A percentile compares a stretch with the other conserved stretches of the same genome.
Evolutionary conservation across 2,329 filamentous ascomycete genomes (phyloP).

Genomic region (Hymenoscyphus linearis): DNA sequence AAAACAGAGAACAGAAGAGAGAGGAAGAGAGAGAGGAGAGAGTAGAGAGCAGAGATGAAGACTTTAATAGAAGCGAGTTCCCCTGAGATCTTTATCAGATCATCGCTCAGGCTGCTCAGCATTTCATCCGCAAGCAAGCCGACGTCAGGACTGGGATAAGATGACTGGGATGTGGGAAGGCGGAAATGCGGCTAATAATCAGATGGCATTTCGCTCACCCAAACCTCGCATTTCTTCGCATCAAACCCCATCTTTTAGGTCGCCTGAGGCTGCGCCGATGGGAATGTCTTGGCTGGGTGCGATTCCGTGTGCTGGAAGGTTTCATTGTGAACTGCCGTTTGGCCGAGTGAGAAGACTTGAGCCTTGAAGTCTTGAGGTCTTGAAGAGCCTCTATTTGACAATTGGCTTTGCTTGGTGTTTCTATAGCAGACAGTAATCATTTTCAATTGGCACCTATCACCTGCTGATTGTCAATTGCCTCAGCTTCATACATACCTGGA

Average conservation of each 20-base stretch:
- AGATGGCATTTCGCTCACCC: neutral
- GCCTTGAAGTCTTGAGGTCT: too few relatives aligned
- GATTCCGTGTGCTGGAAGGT: neutral
- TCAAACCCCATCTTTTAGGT: neutral
- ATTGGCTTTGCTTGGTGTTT: too few relatives aligned
- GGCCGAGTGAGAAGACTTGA: neutral
- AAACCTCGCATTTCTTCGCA: neutral
- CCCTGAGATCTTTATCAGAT: neutral
- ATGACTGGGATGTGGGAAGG: too few relatives aligned
- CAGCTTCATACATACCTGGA: too few relatives aligned
- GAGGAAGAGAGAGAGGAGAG: neutral
- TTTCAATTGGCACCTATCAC: neutral
- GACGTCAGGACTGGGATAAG: neutral
- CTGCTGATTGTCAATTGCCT: neutral
- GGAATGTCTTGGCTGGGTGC: neutral
- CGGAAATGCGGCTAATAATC: neutral
- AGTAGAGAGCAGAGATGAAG: neutral
- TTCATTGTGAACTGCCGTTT: neutral
- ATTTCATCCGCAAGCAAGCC: neutral
- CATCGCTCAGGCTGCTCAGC: neutral
- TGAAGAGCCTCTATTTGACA: too few relatives aligned
- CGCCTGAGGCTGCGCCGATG: neutral
- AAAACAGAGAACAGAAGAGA: neutral
- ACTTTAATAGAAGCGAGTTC: neutral
- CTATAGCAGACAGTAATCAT: neutral